phyloP scores from a whole-genome alignment of 345 rosid species.

The Cardamine resedifolia region DNA sequence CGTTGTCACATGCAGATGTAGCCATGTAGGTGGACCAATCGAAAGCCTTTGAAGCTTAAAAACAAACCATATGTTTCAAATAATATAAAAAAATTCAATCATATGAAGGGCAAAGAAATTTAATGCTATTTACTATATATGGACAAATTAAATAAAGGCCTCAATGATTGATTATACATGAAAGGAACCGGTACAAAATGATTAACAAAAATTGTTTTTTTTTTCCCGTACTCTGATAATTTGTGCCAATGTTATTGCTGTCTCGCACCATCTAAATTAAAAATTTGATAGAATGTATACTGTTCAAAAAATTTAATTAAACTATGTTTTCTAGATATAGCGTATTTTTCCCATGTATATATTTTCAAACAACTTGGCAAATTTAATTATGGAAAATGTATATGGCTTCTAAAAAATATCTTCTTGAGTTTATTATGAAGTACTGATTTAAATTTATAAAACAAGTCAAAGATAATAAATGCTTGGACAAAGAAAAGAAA shows the following conservation, averaged over 20 bases:
- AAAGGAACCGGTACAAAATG: neutral
- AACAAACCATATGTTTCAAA: conserved; percentile 24
- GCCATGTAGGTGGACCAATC: conserved; percentile 40
- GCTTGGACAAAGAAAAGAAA: neutral
- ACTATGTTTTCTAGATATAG: neutral
- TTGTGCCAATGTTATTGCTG: neutral
- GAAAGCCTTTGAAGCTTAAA: conserved; percentile 25
- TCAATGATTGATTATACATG: conserved; percentile 10
- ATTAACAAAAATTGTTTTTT: neutral
- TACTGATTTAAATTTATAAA: neutral
- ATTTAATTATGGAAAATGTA: neutral
- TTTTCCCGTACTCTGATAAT: neutral
- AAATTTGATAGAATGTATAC: neutral
- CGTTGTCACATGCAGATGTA: conserved; percentile 36
- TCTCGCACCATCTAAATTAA: neutral
- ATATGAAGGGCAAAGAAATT: conserved; percentile 24
- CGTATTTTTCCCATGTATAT: neutral
- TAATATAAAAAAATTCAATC: conserved; percentile 23
- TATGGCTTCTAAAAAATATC: neutral
- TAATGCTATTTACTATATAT: conserved; percentile 15
- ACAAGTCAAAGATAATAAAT: neutral
- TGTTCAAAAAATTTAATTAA: neutral
- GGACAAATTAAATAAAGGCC: conserved; percentile 12
- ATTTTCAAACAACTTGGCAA: neutral
- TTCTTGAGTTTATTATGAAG: neutral